Base-by-base conservation (phyloP, 2,329 filamentous ascomycete species). In the Leptographium lundbergii region DNA sequence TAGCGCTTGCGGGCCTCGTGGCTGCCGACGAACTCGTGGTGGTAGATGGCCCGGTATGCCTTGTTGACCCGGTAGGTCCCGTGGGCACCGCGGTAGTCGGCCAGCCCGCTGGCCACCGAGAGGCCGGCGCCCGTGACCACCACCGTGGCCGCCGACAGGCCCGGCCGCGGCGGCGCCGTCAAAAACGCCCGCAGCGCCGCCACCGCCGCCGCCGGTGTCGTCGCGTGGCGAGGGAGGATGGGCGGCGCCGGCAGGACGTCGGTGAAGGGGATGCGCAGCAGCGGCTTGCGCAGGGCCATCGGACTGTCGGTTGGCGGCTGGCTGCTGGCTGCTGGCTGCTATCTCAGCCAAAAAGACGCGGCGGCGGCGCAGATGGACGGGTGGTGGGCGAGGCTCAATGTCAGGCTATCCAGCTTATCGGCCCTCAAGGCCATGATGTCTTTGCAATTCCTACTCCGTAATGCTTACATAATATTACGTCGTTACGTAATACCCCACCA, bases 1-100 rank as follows among this genome's bases (percentile, higher is more conserved):
- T 99, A 99, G 62, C 94, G 78, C 72, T 96, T 94, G 64, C 94
- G 79, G 14, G 88, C 85, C 70, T 91, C 89, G 72, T 97, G 92
- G 63, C 77, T 88, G 54, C 79, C 75, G 51, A 90, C 72, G 68
- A 97, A 99, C 70, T 99, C 94, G 70, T 90, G 85, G 71, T 88
- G 91, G 74, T 95, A 99, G 64, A 96, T 95, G 36, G 92, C 94
- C 2, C 88, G 84, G 69, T 95, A 96, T 17, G 82, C 84, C 74
- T 88, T 90, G 74, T 97, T 97, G 67, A 94, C 80, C 51, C 90
- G 86, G 70, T 99, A 99, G 10, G 92, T 97, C 62, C 94, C 94
- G 64, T 91, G 88, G 56, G 82, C 79, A 24, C 94, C 94, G 59
- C 94, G 80, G 71, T 99, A 99, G 73, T 99, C 94, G 34, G 92